Conservation (phyloP, 2,329 filamentous ascomycete genomes). For the Hypoxylon sp. region DNA sequence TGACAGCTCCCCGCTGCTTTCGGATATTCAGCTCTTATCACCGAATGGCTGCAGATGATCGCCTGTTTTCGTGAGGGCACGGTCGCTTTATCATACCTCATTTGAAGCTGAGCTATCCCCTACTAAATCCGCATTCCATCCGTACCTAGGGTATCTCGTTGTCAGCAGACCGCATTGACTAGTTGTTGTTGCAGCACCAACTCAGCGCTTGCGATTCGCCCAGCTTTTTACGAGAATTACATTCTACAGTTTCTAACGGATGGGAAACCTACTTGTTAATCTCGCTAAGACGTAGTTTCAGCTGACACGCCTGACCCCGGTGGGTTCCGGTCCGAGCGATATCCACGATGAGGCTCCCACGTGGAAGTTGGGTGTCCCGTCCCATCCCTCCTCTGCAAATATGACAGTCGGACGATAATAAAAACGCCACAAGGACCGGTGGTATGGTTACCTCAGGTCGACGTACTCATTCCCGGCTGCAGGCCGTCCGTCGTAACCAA, state of each 20-base stretch:
- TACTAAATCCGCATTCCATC: conserved; percentile 14
- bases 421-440: conserved; percentile 17
- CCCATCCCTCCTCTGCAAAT: conserved; percentile 29
- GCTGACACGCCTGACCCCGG: conserved; percentile 13
- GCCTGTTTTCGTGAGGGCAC: conserved; percentile 18
- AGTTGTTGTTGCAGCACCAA: conserved; percentile 9
- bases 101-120: conserved; percentile 26
- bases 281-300: conserved; percentile 22
- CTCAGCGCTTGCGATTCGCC: conserved; percentile 9
- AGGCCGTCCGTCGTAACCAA: conserved; percentile 58
- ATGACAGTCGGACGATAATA: conserved; percentile 22
- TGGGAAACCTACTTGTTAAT: conserved; percentile 10
- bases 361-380: conserved; percentile 33
- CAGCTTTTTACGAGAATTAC: conserved; percentile 14
- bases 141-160: conserved; percentile 4
- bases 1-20: neutral
- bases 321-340: conserved; percentile 10
- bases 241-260: conserved; percentile 26
- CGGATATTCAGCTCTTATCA: conserved; percentile 1
- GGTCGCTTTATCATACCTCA: conserved; percentile 36
- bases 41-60: conserved; percentile 18
- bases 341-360: conserved; percentile 27
- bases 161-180: conserved; percentile 21
- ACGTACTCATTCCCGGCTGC: conserved; percentile 62
- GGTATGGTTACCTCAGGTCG: conserved; percentile 44